Percentiles rank a stretch among this genome's conserved stretches.
These are phyloP conservation scores for Rhododendron ferrugineum DNA, from an alignment of 148 eudicot species.

Conservation along the genomic window DNA sequence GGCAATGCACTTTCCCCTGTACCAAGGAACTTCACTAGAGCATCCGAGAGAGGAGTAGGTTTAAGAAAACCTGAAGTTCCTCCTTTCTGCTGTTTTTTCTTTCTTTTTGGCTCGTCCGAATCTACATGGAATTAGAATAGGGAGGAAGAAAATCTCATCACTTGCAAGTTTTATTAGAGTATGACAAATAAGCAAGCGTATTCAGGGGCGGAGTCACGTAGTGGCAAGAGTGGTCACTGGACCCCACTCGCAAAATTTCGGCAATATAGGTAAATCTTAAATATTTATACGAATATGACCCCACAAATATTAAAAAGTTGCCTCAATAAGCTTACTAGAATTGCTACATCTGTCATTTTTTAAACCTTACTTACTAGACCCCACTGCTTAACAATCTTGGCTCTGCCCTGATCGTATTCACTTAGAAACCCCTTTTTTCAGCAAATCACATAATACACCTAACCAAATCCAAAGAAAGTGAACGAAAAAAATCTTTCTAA, in stretches of 20 bases:
- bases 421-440: not conserved
- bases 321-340: not conserved
- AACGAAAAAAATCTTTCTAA: not conserved
- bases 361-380: not conserved
- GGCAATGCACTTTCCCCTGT: conserved; percentile 78
- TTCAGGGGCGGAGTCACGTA: not conserved
- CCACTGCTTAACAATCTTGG: not conserved
- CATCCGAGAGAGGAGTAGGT: conserved; percentile 71
- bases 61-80: conserved; percentile 57
- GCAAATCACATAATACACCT: not conserved
- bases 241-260: not conserved
- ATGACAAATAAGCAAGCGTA: not conserved
- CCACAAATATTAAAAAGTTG: not conserved
- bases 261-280: not conserved
- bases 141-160: not conserved
- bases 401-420: not conserved
- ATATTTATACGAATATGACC: not conserved
- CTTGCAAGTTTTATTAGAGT: not conserved
- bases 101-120: conserved; percentile 40
- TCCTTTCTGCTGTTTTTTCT: conserved; percentile 55
- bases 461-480: not conserved
- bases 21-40: conserved; percentile 72
- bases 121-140: conserved; percentile 26
- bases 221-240: not conserved
- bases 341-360: not conserved